Conservation (phyloP, 129 eudicot species). For the Flaveria robusta region DNA sequence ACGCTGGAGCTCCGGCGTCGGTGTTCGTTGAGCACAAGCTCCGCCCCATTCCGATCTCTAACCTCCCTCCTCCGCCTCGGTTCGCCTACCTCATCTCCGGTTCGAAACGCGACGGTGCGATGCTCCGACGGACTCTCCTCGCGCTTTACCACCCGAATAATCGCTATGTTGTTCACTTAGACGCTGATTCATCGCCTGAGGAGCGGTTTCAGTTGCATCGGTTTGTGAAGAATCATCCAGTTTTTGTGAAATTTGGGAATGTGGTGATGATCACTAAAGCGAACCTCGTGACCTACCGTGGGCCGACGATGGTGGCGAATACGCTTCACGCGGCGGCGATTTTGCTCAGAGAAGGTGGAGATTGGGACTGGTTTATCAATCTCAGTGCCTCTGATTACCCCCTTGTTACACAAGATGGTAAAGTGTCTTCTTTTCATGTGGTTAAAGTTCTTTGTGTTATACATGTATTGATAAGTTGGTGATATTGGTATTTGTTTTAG, state of each 20-base stretch:
- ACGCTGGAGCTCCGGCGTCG: constrained; percentile 44
- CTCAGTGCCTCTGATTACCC: constrained; percentile 92
- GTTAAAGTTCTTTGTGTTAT: neutral
- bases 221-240: constrained; percentile 45
- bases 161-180: constrained; percentile 72
- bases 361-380: constrained; percentile 94
- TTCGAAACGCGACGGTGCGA: constrained; percentile 58
- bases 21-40: constrained; percentile 75
- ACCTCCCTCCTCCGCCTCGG: constrained; percentile 72
- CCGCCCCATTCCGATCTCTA: constrained; percentile 43
- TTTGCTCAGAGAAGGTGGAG: constrained; percentile 64
- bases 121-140: constrained; percentile 62
- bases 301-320: constrained; percentile 95
- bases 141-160: constrained; percentile 85
- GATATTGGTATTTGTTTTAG: constrained; percentile 35
- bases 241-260: constrained; percentile 57
- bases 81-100: constrained; percentile 88
- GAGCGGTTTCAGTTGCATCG: constrained; percentile 57
- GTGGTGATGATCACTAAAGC: constrained; percentile 82
- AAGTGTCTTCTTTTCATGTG: neutral
- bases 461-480: neutral
- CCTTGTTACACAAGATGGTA: constrained; percentile 83
- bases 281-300: constrained; percentile 80
- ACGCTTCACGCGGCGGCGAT: constrained; percentile 85
- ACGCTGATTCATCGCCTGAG: constrained; percentile 61